Evolutionary conservation across 495 filamentous ascomycete genomes (phyloP).

Genomic region (Penicillium cataractarum): DNA sequence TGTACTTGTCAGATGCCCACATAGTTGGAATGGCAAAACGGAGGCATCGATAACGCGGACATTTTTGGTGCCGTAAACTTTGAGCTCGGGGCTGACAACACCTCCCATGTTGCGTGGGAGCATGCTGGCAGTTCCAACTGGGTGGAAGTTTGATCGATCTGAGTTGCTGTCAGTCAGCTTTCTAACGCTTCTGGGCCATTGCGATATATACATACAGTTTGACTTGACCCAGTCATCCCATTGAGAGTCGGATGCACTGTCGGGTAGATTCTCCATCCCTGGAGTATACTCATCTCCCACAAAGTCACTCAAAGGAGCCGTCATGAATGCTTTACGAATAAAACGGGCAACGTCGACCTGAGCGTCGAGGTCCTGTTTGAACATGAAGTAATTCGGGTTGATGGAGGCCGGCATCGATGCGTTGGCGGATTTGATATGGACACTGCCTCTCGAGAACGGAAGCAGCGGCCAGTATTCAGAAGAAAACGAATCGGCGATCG

Average conservation of each 20-base stretch:
- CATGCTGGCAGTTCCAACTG: constrained; percentile 57
- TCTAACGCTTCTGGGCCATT: neutral
- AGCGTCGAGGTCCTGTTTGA: constrained; percentile 23
- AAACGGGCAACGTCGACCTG: constrained; percentile 29
- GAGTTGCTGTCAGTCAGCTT: constrained; percentile 19
- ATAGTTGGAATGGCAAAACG: constrained; percentile 59
- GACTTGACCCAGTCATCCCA: constrained; percentile 28
- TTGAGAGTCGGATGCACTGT: constrained; percentile 16
- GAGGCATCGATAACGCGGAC: constrained; percentile 58
- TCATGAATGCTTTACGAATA: constrained; percentile 26
- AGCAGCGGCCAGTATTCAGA: constrained; percentile 45
- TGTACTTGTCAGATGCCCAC: constrained; percentile 53
- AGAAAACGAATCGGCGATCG: constrained; percentile 20
- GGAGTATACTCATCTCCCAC: constrained; percentile 26
- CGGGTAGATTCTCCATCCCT: constrained; percentile 20
- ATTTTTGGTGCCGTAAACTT: constrained; percentile 52
- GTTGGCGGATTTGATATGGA: constrained; percentile 31
- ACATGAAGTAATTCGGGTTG: constrained; percentile 34
- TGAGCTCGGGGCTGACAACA: constrained; percentile 44
- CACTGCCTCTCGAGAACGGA: constrained; percentile 55
- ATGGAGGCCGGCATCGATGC: constrained; percentile 18
- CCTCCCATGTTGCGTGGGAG: constrained; percentile 57
- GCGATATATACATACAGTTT: constrained; percentile 23
- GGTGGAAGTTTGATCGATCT: constrained; percentile 43
- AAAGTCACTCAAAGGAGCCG: constrained; percentile 19